Evolutionary conservation across 164 flowering plant genomes (phyloP), one percentile per base, ranked within the genome.

Genomic region (Echeveria elegans): DNA sequence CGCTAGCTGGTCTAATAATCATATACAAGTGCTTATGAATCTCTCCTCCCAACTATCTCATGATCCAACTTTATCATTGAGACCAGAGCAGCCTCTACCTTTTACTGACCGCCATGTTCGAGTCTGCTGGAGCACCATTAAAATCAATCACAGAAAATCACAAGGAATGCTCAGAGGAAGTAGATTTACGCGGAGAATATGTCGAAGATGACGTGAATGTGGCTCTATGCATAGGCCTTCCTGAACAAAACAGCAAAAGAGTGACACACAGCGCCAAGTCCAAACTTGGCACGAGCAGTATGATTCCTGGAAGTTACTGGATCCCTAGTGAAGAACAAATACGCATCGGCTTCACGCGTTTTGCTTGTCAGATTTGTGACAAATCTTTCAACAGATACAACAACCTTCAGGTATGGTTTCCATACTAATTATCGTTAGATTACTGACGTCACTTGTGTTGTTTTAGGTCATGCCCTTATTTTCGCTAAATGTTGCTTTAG

Each of bases 321-420:
- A 83, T 85, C 61, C 89, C 89, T 14, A 74, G 85, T 0, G 85
- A 82, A 0, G 78, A 80, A 1, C 89, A 85, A 66, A 82, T 85
- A 72, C 83, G 83, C 23, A 78, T 81, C 9, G 85, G 89, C 6
- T 83, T 86, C 1, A 77, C 85, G 0, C 85, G 83, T 76, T 85
- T 83, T 69, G 74, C 89, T 66, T 85, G 89, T 78, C 10, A 77
- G 30, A 83, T 85, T 34, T 85, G 89, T 71, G 56, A 52, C 75
- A 85, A 85, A 69, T 81, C 85, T 15, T 85, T 85, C 85, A 85
- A 83, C 65, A 74, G 89, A 9, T 82, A 77, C 72, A 85, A 85
- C 77, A 85, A 85, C 69, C 80, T 85, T 84, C 89, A 83, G 89
- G 89, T 85, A 15, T 29, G 10, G 1, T 16, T 12, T 21, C 2